These are phyloP conservation scores for Phellinidium pouzarii DNA, from an alignment of 1,284 basidiomycete genomes.

Conservation along the genomic window DNA sequence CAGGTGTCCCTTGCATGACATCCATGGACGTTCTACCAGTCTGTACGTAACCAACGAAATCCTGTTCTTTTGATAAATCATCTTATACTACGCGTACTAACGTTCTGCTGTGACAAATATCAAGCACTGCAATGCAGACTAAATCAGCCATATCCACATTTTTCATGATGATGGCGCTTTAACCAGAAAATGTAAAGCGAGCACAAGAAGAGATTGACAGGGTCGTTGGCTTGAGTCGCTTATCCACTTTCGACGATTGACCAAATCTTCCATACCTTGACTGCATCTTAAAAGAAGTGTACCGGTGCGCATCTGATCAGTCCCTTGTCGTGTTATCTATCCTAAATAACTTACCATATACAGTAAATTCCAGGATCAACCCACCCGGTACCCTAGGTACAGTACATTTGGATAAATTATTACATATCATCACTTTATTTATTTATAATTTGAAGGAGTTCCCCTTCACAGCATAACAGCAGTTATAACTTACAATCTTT, in stretches of 20 bases:
- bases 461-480: too few species aligned
- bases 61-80: not conserved
- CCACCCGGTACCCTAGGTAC: not conserved
- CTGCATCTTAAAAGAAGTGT: not conserved
- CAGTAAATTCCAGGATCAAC: not conserved
- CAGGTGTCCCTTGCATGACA: slow-evolving; percentile 18
- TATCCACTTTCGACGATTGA: slow-evolving; percentile 22
- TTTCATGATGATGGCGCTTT: slow-evolving; percentile 11
- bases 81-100: not conserved
- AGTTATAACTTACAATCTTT: too few species aligned
- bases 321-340: not conserved
- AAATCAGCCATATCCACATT: not conserved
- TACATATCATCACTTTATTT: too few species aligned
- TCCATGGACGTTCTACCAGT: slow-evolving; percentile 25
- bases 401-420: too few species aligned
- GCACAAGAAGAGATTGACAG: slow-evolving; percentile 14
- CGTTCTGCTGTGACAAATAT: not conserved
- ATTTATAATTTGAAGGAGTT: too few species aligned
- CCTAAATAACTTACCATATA: not conserved
- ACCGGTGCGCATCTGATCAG: not conserved
- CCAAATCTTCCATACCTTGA: not conserved
- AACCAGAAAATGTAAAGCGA: slow-evolving; percentile 4
- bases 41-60: slow-evolving; percentile 3
- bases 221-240: not conserved
- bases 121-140: not conserved